These are phyloP conservation scores for Incumbomyces lentus DNA, from an alignment of 2,329 filamentous ascomycete species.

Conservation along the genomic window DNA sequence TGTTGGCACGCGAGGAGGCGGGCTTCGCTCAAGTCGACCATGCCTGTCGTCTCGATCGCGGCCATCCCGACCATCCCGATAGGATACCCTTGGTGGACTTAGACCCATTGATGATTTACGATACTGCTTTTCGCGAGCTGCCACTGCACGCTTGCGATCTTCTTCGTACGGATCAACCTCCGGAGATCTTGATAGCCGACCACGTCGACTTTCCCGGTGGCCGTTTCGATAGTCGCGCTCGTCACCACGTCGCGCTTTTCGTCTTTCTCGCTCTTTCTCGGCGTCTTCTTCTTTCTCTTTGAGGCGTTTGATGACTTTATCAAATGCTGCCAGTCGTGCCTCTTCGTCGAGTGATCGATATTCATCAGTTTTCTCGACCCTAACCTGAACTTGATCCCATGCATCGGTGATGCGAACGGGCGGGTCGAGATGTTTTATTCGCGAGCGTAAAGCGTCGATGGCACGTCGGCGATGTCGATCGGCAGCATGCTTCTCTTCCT, in stretches of 20 bases:
- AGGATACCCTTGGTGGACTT: slow-evolving; percentile 37
- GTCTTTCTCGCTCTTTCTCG: slow-evolving; percentile 50
- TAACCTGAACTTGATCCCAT: slow-evolving; percentile 76
- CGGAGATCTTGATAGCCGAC: slow-evolving; percentile 70
- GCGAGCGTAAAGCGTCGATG: slow-evolving; percentile 71
- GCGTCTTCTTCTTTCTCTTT: slow-evolving; percentile 79
- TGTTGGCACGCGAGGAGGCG: slow-evolving; percentile 23
- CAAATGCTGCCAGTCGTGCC: slow-evolving; percentile 70
- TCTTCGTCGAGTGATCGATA: slow-evolving; percentile 79
- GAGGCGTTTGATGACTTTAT: slow-evolving; percentile 82
- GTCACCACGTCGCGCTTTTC: slow-evolving; percentile 46
- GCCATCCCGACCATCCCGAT: slow-evolving; percentile 27
- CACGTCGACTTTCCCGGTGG: slow-evolving; percentile 24
- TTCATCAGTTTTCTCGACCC: slow-evolving; percentile 71
- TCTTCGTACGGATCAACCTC: slow-evolving; percentile 92
- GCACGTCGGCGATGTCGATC: slow-evolving; percentile 80
- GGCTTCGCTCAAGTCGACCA: slow-evolving; percentile 25
- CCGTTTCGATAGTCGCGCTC: slow-evolving; percentile 50
- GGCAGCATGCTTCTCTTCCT: slow-evolving; percentile 70
- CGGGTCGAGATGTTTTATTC: slow-evolving; percentile 83
- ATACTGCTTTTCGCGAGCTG: slow-evolving; percentile 88
- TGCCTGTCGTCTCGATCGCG: slow-evolving; percentile 30
- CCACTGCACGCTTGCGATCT: slow-evolving; percentile 84
- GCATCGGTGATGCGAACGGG: slow-evolving; percentile 67
- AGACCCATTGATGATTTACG: slow-evolving; percentile 61